These are phyloP conservation scores for Apiosordaria backusii DNA, from an alignment of 495 filamentous ascomycete genomes.

Conservation along the genomic window DNA sequence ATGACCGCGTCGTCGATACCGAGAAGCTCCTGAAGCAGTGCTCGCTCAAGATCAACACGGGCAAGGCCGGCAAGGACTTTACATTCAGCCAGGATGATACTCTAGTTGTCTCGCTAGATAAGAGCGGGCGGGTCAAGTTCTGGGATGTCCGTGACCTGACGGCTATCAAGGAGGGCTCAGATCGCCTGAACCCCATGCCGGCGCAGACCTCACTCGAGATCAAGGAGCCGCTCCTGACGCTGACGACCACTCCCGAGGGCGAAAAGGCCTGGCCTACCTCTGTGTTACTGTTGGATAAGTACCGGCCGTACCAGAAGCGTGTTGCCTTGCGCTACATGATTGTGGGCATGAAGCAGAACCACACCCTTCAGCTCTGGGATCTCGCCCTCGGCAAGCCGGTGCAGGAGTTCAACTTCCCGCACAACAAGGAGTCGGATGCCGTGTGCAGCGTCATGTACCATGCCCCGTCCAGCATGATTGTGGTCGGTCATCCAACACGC, in stretches of 20 bases:
- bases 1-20: slow-evolving; percentile 70
- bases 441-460: slow-evolving; percentile 96
- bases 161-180: slow-evolving; percentile 52
- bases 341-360: slow-evolving; percentile 98
- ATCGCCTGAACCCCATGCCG: slow-evolving; percentile 46
- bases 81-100: slow-evolving; percentile 95
- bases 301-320: slow-evolving; percentile 80
- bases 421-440: slow-evolving; percentile 93
- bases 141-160: slow-evolving; percentile 88
- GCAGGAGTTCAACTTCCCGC: slow-evolving; percentile 93
- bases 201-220: slow-evolving; percentile 64
- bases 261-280: slow-evolving; percentile 96
- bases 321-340: slow-evolving; percentile 88
- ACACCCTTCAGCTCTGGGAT: slow-evolving; percentile 98
- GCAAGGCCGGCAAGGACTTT: slow-evolving; percentile 98
- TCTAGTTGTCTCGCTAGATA: slow-evolving; percentile 91
- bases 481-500: slow-evolving; percentile 91
- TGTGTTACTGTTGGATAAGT: slow-evolving; percentile 92
- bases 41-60: slow-evolving; percentile 85
- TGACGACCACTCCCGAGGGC: slow-evolving; percentile 69
- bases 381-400: slow-evolving; percentile 91
- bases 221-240: slow-evolving; percentile 70
- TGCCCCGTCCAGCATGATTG: slow-evolving; percentile 80
- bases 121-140: slow-evolving; percentile 89
- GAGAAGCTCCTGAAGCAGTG: slow-evolving; percentile 84